A percentile compares a stretch with the other conserved stretches of the same genome.
These are phyloP conservation scores for Puccinia horiana DNA, from an alignment of 1,284 basidiomycete genomes.

Conservation along the genomic window DNA sequence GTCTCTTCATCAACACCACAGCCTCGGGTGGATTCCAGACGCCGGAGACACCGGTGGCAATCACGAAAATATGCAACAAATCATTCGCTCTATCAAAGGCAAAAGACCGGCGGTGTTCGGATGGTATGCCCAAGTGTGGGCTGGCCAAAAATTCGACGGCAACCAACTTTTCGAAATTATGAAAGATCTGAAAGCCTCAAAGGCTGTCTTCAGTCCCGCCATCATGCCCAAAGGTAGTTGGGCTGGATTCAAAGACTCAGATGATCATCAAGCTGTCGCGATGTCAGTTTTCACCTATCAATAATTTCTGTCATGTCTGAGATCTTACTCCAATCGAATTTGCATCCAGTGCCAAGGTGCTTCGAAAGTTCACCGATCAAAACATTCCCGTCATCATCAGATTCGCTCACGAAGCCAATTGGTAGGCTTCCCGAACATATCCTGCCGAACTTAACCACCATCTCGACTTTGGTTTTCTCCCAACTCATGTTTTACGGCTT, in stretches of 20 bases:
- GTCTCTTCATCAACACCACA: background rate
- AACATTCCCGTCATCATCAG: constrained; percentile 58
- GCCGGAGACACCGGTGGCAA: constrained; percentile 32
- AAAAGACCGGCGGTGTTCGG: constrained; percentile 37
- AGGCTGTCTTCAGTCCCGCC: constrained; percentile 58
- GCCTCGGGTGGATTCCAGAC: constrained; percentile 18
- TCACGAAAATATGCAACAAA: constrained; percentile 5
- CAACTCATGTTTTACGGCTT: constrained; percentile 11
- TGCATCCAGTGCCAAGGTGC: constrained; percentile 52
- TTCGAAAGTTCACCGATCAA: constrained; percentile 59
- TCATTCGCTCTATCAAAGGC: constrained; percentile 13
- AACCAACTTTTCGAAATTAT: constrained; percentile 55
- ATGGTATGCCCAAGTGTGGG: constrained; percentile 58
- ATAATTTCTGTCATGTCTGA: background rate
- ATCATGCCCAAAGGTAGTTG: constrained; percentile 52
- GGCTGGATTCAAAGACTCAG: background rate
- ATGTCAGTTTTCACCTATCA: constrained; percentile 14
- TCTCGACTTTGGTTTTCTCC: background rate
- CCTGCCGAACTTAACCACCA: background rate
- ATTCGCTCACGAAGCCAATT: constrained; percentile 56
- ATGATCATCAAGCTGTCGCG: constrained; percentile 16
- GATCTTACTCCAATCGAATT: background rate
- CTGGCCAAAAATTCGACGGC: constrained; percentile 56
- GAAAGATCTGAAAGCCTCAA: constrained; percentile 55
- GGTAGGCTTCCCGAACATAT: background rate